Evolutionary conservation across 164 flowering plant genomes (phyloP).

Genomic region (Houttuynia cordata): DNA sequence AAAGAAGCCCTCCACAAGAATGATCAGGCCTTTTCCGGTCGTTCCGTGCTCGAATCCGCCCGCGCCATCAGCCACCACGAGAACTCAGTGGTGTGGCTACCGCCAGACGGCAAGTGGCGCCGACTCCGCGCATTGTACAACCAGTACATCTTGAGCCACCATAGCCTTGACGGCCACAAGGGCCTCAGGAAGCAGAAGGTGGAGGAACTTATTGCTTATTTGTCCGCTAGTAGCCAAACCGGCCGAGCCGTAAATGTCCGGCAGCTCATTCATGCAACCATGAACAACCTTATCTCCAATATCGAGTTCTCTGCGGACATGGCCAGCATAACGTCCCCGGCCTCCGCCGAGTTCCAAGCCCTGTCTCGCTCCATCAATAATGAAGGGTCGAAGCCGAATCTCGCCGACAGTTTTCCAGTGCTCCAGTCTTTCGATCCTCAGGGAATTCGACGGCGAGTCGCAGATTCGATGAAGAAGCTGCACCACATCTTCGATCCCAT

Average conservation of each 20-base stretch:
- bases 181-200: slow-evolving; percentile 16
- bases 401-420: slow-evolving; percentile 10
- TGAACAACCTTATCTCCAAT: slow-evolving; percentile 15
- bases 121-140: slow-evolving; percentile 8
- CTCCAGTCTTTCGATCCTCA: slow-evolving; percentile 6
- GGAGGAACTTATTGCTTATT: slow-evolving; percentile 11
- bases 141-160: slow-evolving; percentile 10
- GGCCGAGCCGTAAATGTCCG: slow-evolving; percentile 13
- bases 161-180: slow-evolving; percentile 12
- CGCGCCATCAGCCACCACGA: not conserved
- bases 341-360: slow-evolving; percentile 11
- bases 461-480: not conserved
- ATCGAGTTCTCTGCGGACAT: slow-evolving; percentile 14
- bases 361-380: slow-evolving; percentile 2
- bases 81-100: not conserved
- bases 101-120: slow-evolving; percentile 7
- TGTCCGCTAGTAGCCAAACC: not conserved
- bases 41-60: not conserved
- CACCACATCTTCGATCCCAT: not conserved
- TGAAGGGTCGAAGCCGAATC: slow-evolving; percentile 9
- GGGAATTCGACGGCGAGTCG: not conserved
- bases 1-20: slow-evolving; percentile 17
- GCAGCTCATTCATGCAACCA: slow-evolving; percentile 2
- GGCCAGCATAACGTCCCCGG: slow-evolving; percentile 4
- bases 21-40: slow-evolving; percentile 13